Base-by-base conservation (phyloP, 305 asterid genomes). In the Plantago lanceolata region DNA sequence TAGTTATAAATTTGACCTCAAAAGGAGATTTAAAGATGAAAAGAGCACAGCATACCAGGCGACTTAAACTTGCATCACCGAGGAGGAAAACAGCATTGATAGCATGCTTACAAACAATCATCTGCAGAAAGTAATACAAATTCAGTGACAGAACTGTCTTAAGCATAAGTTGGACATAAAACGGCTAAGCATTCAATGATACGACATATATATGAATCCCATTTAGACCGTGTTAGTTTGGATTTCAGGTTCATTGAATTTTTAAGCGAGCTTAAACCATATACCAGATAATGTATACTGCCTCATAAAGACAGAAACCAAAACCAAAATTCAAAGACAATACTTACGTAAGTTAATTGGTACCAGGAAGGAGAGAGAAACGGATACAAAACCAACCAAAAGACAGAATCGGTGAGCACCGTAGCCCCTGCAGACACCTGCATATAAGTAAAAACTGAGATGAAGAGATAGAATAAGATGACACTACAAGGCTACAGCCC, bases 331-430 rank as follows among this genome's bases (percentile, higher is more conserved):
- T 24, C 28, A n/a, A 56, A 28, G 21, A n/a, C 19, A 26, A 40
- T n/a, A 56, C 61, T 56, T 56, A 56, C 61, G 29, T 28, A 56
- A 29, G 45, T 29, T 29, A 56, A 56, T 18, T 21, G 61, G 61
- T 56, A 56, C 61, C 61, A 56, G 9, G 61, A 28, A 56, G 61
- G 61, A 56, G 61, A 24, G 19, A 56, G 45, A 29, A 56, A 56
- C 15, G 61, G 61, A 29, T 28, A 56, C 13, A 56, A 56, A 56
- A 56, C 20, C 61, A 56, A 56, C 61, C 61, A 56, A n/a, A 56
- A 56, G 45, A 56, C 61, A 13, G 61, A 4, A 56, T 56, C 61
- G 19, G 61, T 56, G 24, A 56, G 61, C 45, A 56, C 61, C 45
- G 37, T 40, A 26, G 61, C 61, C 21, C 61, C 61, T 28, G 61